Evolutionary conservation across 2,329 filamentous ascomycete genomes (phyloP), one percentile per base, ranked within the genome.

Genomic region (Botrytis medusae): DNA sequence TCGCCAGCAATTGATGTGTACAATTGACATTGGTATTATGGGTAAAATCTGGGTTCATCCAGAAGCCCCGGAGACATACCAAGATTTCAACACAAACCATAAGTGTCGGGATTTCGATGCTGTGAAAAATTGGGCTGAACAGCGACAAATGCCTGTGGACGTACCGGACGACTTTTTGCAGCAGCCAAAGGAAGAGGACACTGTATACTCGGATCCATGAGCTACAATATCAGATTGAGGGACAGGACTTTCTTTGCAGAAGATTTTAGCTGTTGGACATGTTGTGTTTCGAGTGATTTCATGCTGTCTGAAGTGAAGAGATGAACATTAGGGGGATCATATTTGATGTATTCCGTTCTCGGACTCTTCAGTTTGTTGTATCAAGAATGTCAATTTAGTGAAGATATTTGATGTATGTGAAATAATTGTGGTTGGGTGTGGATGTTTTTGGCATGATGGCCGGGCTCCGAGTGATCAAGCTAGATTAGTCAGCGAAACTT

Each of bases 1-100:
- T 64, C 83, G 86, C 22, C 86, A 88, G 76, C 84, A 87, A 69
- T 79, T 89, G 32, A 88, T 88, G 86, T 89, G 86, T 76, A 85
- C 82, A 3, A 81, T 85, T 1, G 86, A 88, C 73, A 82, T 85
- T 20, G 86, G 86, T 1, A 82, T 89, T 1, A 80, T 88, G 1
- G 86, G 86, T 3, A 86, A 88, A 73, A 80, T 88, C 12, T 89
- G 86, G 86, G 84, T 84, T 75, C 82, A 86, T 54, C 76, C 76
- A 18, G 75, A 80, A 14, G 79, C 80, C 14, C 82, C 83, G 1
- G 78, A 77, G 65, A 76, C 78, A 4, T 87, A 85, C 75, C 84
- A 87, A 4, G 85, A 89, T 77, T 88, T 89, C 80, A 87, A 87
- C 74, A 88, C 85, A 0, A 79, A 83, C 73, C 87, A 88, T 75